Evolutionary conservation across 2,329 filamentous ascomycete genomes (phyloP).

Genomic region (Podosphaera xanthii): DNA sequence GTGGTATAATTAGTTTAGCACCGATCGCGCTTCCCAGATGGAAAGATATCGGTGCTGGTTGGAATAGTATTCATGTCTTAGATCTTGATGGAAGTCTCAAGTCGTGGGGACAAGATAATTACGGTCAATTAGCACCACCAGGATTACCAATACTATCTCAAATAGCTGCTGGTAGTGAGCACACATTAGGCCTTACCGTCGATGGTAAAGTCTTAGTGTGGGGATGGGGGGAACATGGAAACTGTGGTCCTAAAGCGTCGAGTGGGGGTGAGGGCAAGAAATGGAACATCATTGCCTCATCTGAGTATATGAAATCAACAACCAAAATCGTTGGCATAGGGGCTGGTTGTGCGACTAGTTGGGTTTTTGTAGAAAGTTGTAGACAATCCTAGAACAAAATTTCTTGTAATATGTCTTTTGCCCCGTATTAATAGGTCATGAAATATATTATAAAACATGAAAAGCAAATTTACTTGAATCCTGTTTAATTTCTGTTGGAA

Average conservation of each 20-base stretch:
- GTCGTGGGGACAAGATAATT: slow-evolving; percentile 69
- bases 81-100: slow-evolving; percentile 33
- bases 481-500: too few species aligned
- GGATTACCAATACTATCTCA: slow-evolving; percentile 32
- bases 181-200: slow-evolving; percentile 49
- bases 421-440: too few species aligned
- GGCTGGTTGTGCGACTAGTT: slow-evolving; percentile 81
- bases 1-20: slow-evolving; percentile 34
- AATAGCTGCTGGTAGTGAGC: slow-evolving; percentile 76
- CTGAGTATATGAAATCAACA: slow-evolving; percentile 27
- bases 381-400: not conserved
- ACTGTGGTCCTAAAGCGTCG: slow-evolving; percentile 52
- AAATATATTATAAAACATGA: too few species aligned
- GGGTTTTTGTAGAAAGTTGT: slow-evolving; percentile 18
- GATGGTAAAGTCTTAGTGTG: slow-evolving; percentile 52
- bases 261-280: slow-evolving; percentile 44
- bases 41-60: slow-evolving; percentile 52
- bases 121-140: slow-evolving; percentile 52
- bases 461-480: too few species aligned
- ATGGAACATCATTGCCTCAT: slow-evolving; percentile 43
- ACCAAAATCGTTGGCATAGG: slow-evolving; percentile 38
- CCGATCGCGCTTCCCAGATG: slow-evolving; percentile 32
- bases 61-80: slow-evolving; percentile 61
- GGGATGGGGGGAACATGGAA: slow-evolving; percentile 97
- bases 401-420: slow-evolving; percentile 1